Base-by-base conservation (phyloP, 768 basidiomycete species). In the Lactifluus volemus region DNA sequence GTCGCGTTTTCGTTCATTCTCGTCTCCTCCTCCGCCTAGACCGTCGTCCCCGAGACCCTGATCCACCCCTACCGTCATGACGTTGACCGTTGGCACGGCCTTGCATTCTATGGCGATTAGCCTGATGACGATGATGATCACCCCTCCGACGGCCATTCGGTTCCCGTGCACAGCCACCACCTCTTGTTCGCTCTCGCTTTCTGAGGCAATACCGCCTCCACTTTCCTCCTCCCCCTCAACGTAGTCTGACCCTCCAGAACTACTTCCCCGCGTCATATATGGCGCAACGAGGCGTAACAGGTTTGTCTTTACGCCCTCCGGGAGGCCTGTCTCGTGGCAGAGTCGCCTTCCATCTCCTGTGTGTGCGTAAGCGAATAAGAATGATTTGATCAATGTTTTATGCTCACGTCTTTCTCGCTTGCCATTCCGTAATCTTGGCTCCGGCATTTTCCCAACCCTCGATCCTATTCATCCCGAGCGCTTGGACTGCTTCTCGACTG, bases 401-500 rank as follows among this genome's bases (percentile, higher is more conserved):
- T 58, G 61, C 81, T 68, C 65, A 87, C 88, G 77, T 74, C 70
- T 81, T 77, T 58, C 86, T 78, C 44, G 65, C 67, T 19, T 67
- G 69, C 82, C 84, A 86, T 53, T 87, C 84, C 11, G 68, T 67
- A 53, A 71, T 72, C 63, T 72, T 78, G 34, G 66, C 65, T 0
- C 85, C 88, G 39, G 69, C 76, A 14, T 70, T 69, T 53, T 76
- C 71, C 85, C 85, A 88, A 17, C 81, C 84, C 17, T 71, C 70
- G 30, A 73, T 68, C 25, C 83, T 81, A 56, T 69, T 79, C 25
- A 68, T 76, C 3, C 79, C 72, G 14, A 81, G 76, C 17, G 76
- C 72, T 7, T 67, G 63, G n/a, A 89, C 71, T 89, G 80, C 67
- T 78, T 82, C 60, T 81, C 81, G 3, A 89, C 80, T 17, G 77